A percentile compares a stretch with the other conserved stretches of the same genome.
These are phyloP conservation scores for Aurifilum marmelostoma DNA, from an alignment of 2,329 filamentous ascomycete genomes.

Conservation along the genomic window DNA sequence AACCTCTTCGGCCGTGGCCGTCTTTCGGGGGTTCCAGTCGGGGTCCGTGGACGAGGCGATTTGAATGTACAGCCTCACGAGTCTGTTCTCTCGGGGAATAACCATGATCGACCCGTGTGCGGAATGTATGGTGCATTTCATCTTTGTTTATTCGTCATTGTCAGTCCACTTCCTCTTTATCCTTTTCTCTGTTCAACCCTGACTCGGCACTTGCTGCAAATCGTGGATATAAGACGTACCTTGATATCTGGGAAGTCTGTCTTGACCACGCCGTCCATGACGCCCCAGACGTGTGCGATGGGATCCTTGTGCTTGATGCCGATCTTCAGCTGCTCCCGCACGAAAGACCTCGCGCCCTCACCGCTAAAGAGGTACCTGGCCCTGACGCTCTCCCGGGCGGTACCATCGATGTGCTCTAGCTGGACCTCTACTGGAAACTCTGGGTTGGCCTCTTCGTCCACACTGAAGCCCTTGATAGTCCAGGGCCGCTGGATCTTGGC, in stretches of 20 bases:
- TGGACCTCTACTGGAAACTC: slow-evolving; percentile 81
- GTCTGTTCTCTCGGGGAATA: slow-evolving; percentile 71
- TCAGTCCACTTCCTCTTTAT: neutral
- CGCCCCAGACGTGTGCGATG: slow-evolving; percentile 73
- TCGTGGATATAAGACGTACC: slow-evolving; percentile 46
- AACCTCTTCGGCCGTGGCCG: slow-evolving; percentile 65
- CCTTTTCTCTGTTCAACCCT: no score
- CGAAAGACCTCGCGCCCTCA: slow-evolving; percentile 70
- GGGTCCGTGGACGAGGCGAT: slow-evolving; percentile 63
- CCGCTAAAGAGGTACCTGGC: slow-evolving; percentile 74
- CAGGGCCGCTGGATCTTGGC: slow-evolving; percentile 66
- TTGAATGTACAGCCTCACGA: slow-evolving; percentile 73
- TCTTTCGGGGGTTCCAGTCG: slow-evolving; percentile 64
- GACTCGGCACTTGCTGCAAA: no score
- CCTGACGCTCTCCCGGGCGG: slow-evolving; percentile 65
- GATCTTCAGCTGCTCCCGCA: slow-evolving; percentile 68
- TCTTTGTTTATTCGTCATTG: slow-evolving; percentile 42
- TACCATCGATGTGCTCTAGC: slow-evolving; percentile 76
- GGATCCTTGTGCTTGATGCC: slow-evolving; percentile 72
- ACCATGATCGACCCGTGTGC: slow-evolving; percentile 77
- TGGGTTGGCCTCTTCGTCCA: slow-evolving; percentile 57
- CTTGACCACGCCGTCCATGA: slow-evolving; percentile 73
- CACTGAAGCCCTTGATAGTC: slow-evolving; percentile 64
- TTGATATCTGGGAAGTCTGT: slow-evolving; percentile 80
- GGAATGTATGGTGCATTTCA: slow-evolving; percentile 78